Evolutionary conservation across 1,139 yeast genomes (phyloP).

Genomic region (Magnusiomyces fungicola): DNA sequence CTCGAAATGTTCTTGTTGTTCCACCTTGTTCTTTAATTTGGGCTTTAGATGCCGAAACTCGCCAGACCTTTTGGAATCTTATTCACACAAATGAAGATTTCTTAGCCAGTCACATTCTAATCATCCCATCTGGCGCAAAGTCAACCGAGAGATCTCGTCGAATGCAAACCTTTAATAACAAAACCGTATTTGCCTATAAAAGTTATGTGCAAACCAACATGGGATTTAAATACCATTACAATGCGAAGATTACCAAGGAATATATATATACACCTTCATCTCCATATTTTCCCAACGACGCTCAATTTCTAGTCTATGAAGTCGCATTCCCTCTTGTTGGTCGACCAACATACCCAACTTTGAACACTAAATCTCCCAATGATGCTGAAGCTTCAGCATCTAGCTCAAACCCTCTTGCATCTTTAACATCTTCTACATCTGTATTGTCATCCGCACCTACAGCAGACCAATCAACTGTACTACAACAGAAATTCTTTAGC

Average conservation of each 20-base stretch:
- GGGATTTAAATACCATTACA: conserved; percentile 46
- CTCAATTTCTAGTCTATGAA: conserved; percentile 41
- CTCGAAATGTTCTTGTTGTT: conserved; percentile 10
- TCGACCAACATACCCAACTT: conserved; percentile 17
- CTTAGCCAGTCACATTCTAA: conserved; percentile 60
- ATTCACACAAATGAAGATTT: conserved; percentile 58
- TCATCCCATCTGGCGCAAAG: conserved; percentile 34
- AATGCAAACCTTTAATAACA: conserved; percentile 53
- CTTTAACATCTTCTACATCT: conserved; percentile 13
- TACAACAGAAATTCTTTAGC: conserved; percentile 1
- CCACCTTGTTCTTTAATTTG: conserved; percentile 24
- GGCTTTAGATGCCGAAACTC: conserved; percentile 45
- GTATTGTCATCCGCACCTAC: conserved; percentile 6
- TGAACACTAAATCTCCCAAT: background rate
- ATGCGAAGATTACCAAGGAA: conserved; percentile 40
- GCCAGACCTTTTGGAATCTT: conserved; percentile 43
- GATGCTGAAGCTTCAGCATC: conserved; percentile 14
- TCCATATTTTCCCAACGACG: conserved; percentile 42
- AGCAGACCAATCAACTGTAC: background rate
- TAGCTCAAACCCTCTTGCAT: conserved; percentile 22
- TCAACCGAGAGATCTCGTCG: conserved; percentile 40
- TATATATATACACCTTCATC: conserved; percentile 40
- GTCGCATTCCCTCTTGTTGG: conserved; percentile 44
- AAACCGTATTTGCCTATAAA: conserved; percentile 51
- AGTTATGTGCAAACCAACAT: conserved; percentile 40